Evolutionary conservation across 768 basidiomycete species (phyloP).

Genomic region (Collybia nuda): DNA sequence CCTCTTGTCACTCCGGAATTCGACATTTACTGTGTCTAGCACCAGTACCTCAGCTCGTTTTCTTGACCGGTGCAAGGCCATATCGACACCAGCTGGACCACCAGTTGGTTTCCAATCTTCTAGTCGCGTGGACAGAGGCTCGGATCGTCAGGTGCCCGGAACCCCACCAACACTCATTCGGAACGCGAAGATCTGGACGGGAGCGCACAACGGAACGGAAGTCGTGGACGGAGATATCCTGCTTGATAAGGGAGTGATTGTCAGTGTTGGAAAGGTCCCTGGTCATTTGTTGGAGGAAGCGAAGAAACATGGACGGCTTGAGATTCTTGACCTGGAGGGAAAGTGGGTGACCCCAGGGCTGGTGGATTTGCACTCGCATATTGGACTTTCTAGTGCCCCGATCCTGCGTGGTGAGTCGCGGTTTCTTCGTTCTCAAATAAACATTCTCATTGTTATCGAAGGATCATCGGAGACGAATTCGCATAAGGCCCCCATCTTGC

Average conservation of each 20-base stretch:
- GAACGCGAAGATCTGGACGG: constrained; percentile 83
- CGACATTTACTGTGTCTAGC: too few species aligned
- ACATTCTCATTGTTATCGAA: constrained; percentile 1
- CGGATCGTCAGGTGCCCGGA: constrained; percentile 56
- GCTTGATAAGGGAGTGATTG: constrained; percentile 63
- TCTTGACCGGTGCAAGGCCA: constrained; percentile 7
- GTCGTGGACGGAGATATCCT: constrained; percentile 59
- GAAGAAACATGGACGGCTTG: constrained; percentile 17
- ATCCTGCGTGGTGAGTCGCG: constrained; percentile 22
- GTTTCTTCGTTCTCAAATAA: neutral
- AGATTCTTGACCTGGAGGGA: constrained; percentile 54
- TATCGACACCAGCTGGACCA: constrained; percentile 12
- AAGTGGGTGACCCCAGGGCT: constrained; percentile 53
- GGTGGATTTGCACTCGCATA: constrained; percentile 50
- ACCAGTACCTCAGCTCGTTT: too few species aligned
- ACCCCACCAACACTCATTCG: constrained; percentile 55
- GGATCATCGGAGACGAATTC: constrained; percentile 62
- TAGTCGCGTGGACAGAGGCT: constrained; percentile 20
- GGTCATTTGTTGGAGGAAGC: constrained; percentile 16
- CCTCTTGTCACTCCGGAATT: too few species aligned
- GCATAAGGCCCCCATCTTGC: constrained; percentile 43
- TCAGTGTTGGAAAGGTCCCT: constrained; percentile 45
- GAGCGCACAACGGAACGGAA: constrained; percentile 53
- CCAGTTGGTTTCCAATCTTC: constrained; percentile 3
- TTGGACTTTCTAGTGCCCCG: constrained; percentile 34